These are phyloP conservation scores for Cadophora gregata DNA, from an alignment of 2,329 filamentous ascomycete genomes.

Conservation along the genomic window DNA sequence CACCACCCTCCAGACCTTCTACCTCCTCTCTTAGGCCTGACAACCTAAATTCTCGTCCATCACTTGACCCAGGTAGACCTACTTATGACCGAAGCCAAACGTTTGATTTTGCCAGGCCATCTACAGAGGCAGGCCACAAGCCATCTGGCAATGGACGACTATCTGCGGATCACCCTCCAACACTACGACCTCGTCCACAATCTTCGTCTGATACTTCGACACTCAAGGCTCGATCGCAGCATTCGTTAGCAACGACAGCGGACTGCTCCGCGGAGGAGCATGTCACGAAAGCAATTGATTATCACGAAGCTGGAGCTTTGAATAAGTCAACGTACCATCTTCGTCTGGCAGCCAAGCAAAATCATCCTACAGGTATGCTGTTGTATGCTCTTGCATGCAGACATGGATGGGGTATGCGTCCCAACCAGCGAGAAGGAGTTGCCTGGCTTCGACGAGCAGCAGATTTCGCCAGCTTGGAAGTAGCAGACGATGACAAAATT, in stretches of 20 bases:
- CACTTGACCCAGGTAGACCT: slow-evolving; percentile 54
- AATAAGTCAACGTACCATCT: slow-evolving; percentile 97
- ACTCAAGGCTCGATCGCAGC: slow-evolving; percentile 51
- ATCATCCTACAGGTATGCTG: slow-evolving; percentile 92
- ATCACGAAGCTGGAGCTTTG: slow-evolving; percentile 85
- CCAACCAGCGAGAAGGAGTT: slow-evolving; percentile 88
- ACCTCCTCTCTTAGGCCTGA: slow-evolving; percentile 53
- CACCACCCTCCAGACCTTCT: slow-evolving; percentile 64
- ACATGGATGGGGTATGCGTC: slow-evolving; percentile 97
- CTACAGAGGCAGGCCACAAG: slow-evolving; percentile 56
- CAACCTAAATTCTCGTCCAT: slow-evolving; percentile 48
- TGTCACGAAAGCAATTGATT: slow-evolving; percentile 85
- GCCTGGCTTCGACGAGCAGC: slow-evolving; percentile 92
- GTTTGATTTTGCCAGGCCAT: slow-evolving; percentile 52
- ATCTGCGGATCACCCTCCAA: slow-evolving; percentile 50
- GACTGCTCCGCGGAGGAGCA: slow-evolving; percentile 88
- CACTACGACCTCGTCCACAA: slow-evolving; percentile 41
- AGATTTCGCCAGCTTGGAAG: slow-evolving; percentile 80
- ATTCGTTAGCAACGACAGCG: slow-evolving; percentile 60
- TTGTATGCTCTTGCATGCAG: slow-evolving; percentile 93
- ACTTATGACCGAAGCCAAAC: slow-evolving; percentile 59
- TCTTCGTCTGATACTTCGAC: slow-evolving; percentile 41
- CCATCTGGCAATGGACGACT: slow-evolving; percentile 49
- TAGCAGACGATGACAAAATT: slow-evolving; percentile 79
- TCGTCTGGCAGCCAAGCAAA: slow-evolving; percentile 83